phyloP scores from a whole-genome alignment of 768 basidiomycete species.

The Rhodosporidiobolus sp. region DNA sequence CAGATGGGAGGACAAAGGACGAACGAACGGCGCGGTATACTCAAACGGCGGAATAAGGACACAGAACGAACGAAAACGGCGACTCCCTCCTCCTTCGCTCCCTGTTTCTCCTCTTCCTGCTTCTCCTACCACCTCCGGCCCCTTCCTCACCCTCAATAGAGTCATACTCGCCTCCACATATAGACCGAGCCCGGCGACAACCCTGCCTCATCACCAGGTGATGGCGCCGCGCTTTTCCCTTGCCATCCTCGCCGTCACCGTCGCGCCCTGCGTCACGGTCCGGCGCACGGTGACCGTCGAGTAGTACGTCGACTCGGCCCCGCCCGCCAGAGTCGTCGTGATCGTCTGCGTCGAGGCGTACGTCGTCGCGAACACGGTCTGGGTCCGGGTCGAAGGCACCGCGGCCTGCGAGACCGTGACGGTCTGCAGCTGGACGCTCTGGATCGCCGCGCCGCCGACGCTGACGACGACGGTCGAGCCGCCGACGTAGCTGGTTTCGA shows the following conservation, averaged over 20 bases:
- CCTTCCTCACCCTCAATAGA: too few relatives aligned
- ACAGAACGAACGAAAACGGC: neutral
- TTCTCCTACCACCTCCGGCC: neutral
- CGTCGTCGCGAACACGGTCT: conserved; percentile 23
- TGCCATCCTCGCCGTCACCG: neutral
- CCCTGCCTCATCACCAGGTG: neutral
- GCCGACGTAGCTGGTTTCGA: neutral
- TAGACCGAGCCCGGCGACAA: too few relatives aligned
- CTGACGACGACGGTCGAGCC: conserved; percentile 18
- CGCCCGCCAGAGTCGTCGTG: conserved; percentile 21
- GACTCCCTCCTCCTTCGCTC: too few relatives aligned
- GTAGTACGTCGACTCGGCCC: conserved; percentile 1
- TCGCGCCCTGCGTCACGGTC: conserved; percentile 10
- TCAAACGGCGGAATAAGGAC: neutral
- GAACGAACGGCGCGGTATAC: neutral
- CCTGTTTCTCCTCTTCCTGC: neutral
- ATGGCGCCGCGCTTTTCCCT: neutral
- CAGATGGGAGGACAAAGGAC: too few relatives aligned
- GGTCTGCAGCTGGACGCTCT: neutral
- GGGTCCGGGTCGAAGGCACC: conserved; percentile 11
- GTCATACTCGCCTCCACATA: too few relatives aligned
- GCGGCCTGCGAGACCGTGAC: conserved; percentile 16
- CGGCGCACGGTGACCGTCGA: conserved; percentile 10
- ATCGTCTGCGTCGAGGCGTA: conserved; percentile 22
- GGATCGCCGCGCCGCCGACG: neutral